A percentile compares a stretch with the other conserved stretches of the same genome.
phyloP scores from a whole-genome alignment of 75 land plant species.

The Larix kaempferi region DNA sequence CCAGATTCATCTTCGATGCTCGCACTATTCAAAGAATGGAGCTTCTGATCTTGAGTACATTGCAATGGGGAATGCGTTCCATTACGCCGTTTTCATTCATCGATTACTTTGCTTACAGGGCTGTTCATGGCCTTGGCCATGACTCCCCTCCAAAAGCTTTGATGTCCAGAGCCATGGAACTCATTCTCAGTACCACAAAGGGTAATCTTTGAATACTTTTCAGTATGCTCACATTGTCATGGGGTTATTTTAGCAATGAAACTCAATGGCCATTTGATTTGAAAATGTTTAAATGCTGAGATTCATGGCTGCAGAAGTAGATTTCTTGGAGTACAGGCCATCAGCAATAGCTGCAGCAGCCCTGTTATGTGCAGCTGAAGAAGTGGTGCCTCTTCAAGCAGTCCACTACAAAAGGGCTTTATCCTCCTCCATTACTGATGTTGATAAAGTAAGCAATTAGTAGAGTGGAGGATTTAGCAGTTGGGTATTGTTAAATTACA shows the following conservation, averaged over 20 bases:
- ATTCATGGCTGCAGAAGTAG: constrained; percentile 33
- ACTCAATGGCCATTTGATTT: no score
- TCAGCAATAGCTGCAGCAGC: constrained; percentile 73
- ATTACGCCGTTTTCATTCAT: constrained; percentile 83
- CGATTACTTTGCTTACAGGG: constrained; percentile 54
- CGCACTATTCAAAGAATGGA: constrained; percentile 90
- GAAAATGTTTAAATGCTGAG: no score
- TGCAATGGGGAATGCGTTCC: constrained; percentile 80
- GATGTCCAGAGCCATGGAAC: constrained; percentile 39
- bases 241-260: no score
- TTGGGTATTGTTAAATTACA: no score
- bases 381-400: constrained; percentile 36
- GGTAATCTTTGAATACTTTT: constrained; percentile 26
- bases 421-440: constrained; percentile 32
- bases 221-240: no score
- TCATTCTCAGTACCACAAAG: constrained; percentile 49
- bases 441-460: constrained; percentile 34
- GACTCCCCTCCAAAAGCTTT: constrained; percentile 15
- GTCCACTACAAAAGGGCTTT: constrained; percentile 21
- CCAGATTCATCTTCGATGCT: constrained; percentile 69
- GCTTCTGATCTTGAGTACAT: constrained; percentile 68
- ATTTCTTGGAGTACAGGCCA: constrained; percentile 63
- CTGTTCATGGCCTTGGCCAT: constrained; percentile 13
- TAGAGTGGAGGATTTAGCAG: no score
- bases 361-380: constrained; percentile 37